Evolutionary conservation across 192 early-diverging fungal genomes (phyloP).

Genomic region (Piromyces sp.): DNA sequence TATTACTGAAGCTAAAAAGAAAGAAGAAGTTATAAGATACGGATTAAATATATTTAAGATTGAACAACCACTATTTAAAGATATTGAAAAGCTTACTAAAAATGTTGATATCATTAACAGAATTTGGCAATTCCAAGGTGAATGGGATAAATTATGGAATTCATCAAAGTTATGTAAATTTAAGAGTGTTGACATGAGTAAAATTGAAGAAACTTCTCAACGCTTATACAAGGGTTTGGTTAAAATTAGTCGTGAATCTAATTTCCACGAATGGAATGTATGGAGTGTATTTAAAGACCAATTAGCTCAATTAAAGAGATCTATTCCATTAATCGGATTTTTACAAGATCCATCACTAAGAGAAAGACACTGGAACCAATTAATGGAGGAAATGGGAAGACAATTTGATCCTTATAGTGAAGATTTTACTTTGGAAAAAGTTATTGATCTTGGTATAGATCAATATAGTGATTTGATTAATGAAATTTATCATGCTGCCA

Average conservation of each 20-base stretch:
- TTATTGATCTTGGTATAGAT: background rate
- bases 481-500: background rate
- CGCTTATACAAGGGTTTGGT: slow-evolving; percentile 23
- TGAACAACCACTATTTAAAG: slow-evolving; percentile 30
- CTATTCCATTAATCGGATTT: slow-evolving; percentile 23
- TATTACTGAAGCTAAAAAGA: slow-evolving; percentile 14
- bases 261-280: slow-evolving; percentile 43
- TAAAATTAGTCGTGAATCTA: slow-evolving; percentile 22
- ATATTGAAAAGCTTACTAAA: slow-evolving; percentile 18
- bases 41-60: slow-evolving; percentile 35
- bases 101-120: slow-evolving; percentile 26
- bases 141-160: slow-evolving; percentile 28
- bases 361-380: background rate
- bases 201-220: slow-evolving; percentile 36
- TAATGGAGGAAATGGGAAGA: background rate
- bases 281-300: slow-evolving; percentile 24
- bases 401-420: background rate
- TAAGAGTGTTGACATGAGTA: slow-evolving; percentile 20
- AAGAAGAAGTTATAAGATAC: slow-evolving; percentile 26
- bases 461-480: background rate
- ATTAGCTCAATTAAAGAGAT: slow-evolving; percentile 26
- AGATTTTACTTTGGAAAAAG: background rate
- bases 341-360: background rate
- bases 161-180: slow-evolving; percentile 25
- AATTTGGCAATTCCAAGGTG: slow-evolving; percentile 22